Base-by-base conservation (phyloP, 768 basidiomycete genomes). In the Guyanaporus albipodus region DNA sequence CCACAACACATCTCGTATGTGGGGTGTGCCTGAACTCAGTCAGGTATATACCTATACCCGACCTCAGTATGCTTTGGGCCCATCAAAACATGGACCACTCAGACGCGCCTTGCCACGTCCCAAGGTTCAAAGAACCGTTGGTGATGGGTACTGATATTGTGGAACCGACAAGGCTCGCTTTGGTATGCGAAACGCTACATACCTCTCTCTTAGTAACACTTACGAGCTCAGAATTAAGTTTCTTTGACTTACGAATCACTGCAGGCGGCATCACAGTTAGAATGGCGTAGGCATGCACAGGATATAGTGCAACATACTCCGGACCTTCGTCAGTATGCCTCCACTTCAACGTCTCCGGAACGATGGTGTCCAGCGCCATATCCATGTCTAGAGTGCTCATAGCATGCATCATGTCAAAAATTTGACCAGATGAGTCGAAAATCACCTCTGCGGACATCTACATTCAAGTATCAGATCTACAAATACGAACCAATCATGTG, bases 141-240 rank as follows among this genome's bases (percentile, higher is more conserved):
- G 87, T 86, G 55, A 97, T 90, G 4, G 93, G 93, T 32, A 97
- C 67, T 11, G 83, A 81, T 48, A 96, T 74, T 0, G 88, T 84
- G 17, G 86, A 75, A 17, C 94, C 93, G 37, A 96, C 73, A 26
- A 97, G 74, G 4, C 90, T 81, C 3, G 90, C 79, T 64, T 97
- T 96, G 19, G 91, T 91, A 63, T 96, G 94, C 3, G 90, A 93
- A 29, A 87, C 92, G 6, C 87, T 91, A 55, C n/a, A n/a, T n/a
- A n/a, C n/a, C n/a, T 35, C 32, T 10, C 36, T 14, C 38, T 57
- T 32, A 31, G 33, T 14, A 6, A 7, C 2, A 23, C 29, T 12
- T 23, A 36, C 29, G 37, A 17, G 6, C 23, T n/a, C 29, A 28
- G 48, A 21, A 34, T 28, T 36, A n/a, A 29, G 8, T 42, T 31